Evolutionary conservation across 768 basidiomycete genomes (phyloP).

Genomic region (Pholiota molesta): DNA sequence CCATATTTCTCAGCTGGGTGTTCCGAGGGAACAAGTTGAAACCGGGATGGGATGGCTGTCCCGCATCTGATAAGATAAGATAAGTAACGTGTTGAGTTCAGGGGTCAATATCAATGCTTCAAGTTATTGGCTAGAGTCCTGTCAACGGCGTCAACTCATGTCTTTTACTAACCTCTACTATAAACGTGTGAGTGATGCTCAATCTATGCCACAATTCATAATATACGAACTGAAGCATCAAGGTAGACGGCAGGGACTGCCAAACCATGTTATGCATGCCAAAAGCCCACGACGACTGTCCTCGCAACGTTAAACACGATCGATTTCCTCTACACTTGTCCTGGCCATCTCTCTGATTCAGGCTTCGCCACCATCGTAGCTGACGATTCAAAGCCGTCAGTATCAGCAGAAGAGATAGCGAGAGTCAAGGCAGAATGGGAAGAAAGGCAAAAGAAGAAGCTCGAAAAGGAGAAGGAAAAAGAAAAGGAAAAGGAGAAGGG

Average conservation of each 20-base stretch:
- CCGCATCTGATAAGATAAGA: conserved; percentile 2
- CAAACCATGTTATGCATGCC: conserved; percentile 79
- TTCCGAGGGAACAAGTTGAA: not conserved
- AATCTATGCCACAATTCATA: not conserved
- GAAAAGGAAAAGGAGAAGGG: conserved; percentile 43
- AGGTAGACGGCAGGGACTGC: conserved; percentile 75
- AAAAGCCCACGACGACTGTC: conserved; percentile 79
- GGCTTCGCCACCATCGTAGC: conserved; percentile 68
- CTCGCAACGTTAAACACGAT: conserved; percentile 81
- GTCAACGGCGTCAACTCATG: conserved; percentile 39
- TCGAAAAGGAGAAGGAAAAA: conserved; percentile 49
- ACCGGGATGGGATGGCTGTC: too few relatives aligned
- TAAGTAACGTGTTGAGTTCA: not conserved
- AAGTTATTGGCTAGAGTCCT: not conserved
- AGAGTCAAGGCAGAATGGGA: conserved; percentile 83
- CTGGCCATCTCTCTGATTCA: conserved; percentile 75
- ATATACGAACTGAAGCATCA: conserved; percentile 15
- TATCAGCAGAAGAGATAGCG: conserved; percentile 73
- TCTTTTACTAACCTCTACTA: conserved; percentile 87
- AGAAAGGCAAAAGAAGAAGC: conserved; percentile 68
- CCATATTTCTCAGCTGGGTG: conserved; percentile 7
- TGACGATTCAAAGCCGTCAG: conserved; percentile 35
- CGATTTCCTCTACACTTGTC: conserved; percentile 89
- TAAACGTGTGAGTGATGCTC: conserved; percentile 66
- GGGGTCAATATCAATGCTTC: too few relatives aligned